Base-by-base conservation (phyloP, 108 stramenopile species). In the Stephanodiscus triporus region DNA sequence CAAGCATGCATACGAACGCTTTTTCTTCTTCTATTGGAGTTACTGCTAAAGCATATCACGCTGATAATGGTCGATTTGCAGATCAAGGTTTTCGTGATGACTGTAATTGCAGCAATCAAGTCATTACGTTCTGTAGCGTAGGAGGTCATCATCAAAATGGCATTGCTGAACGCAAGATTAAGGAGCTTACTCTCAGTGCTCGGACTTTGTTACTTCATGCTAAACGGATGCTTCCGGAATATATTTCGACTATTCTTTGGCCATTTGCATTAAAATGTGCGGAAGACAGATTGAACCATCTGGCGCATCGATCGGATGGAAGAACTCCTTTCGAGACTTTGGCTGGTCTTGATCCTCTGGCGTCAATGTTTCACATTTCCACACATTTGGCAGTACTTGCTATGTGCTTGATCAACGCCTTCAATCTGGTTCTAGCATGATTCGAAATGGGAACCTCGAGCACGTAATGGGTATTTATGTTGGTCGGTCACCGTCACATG, bases 251-350 rank as follows among this genome's bases (percentile, higher is more conserved):
- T n/a, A n/a, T 64, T 38, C 63, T 78, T 17, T 78, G 77, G 77
- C 55, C 76, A 0, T 63, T 84, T 63, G 84, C 84, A 23, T 16
- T 88, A 20, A 68, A 81, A 42, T 63, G 81, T 63, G 71, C 82
- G 13, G 58, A 68, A 23, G 70, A 62, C 14, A 29, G 75, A 9
- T 51, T 65, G 70, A 84, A 87, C 27, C 34, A 81, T 54, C 23
- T 84, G 0, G 14, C 79, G 9, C 29, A 66, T 66, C 24, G 48
- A 50, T 5, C 42, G 4, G 64, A 66, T 49, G 45, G 45, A 13
- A 2, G 47, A 11, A 66, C 64, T 29, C 64, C 24, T 4, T 48
- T 27, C 27, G 4, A 47, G 22, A 66, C 42, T 5, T 29, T 66
- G 0, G 16, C 19, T 9, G 45, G 47, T 23, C 0, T 49, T 5